These are phyloP conservation scores for Xylariomycetidae sp. DNA, from an alignment of 2,329 filamentous ascomycete species.

Conservation along the genomic window DNA sequence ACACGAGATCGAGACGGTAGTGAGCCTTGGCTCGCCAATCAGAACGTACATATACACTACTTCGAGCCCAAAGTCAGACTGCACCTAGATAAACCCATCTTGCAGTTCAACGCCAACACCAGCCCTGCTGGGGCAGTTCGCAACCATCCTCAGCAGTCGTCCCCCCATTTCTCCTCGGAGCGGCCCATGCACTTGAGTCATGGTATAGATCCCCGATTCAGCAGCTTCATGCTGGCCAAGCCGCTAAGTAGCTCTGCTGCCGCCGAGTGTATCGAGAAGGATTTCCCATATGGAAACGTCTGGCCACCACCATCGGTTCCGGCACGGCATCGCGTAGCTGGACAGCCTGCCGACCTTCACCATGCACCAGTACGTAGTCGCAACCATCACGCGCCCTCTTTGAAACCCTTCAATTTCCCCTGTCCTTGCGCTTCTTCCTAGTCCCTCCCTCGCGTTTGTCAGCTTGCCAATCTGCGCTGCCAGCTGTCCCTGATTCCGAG, in stretches of 20 bases:
- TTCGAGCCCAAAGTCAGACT: constrained; percentile 68
- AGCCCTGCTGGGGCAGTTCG: not conserved
- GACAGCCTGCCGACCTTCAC: constrained; percentile 20
- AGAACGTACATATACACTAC: constrained; percentile 62
- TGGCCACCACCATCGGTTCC: constrained; percentile 77
- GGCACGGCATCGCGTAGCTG: constrained; percentile 47
- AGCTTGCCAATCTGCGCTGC: too few relatives aligned
- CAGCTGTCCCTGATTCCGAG: too few relatives aligned
- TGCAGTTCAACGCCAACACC: constrained; percentile 46
- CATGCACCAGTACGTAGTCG: too few relatives aligned
- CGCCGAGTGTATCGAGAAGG: constrained; percentile 21
- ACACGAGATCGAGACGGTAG: constrained; percentile 51
- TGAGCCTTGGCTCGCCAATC: constrained; percentile 61
- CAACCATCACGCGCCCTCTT: too few relatives aligned
- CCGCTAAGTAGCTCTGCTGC: constrained; percentile 35
- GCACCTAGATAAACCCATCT: constrained; percentile 69
- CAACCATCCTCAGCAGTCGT: not conserved
- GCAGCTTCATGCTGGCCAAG: constrained; percentile 63
- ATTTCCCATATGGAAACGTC: constrained; percentile 47
- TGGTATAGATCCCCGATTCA: constrained; percentile 49
- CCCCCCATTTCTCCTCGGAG: constrained; percentile 41
- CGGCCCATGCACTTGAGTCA: constrained; percentile 48
- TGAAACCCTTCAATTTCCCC: too few relatives aligned
- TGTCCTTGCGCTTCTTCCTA: too few relatives aligned
- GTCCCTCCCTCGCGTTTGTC: too few relatives aligned